Evolutionary conservation across 2,329 filamentous ascomycete genomes (phyloP).

Genomic region (Endothia cerciana): DNA sequence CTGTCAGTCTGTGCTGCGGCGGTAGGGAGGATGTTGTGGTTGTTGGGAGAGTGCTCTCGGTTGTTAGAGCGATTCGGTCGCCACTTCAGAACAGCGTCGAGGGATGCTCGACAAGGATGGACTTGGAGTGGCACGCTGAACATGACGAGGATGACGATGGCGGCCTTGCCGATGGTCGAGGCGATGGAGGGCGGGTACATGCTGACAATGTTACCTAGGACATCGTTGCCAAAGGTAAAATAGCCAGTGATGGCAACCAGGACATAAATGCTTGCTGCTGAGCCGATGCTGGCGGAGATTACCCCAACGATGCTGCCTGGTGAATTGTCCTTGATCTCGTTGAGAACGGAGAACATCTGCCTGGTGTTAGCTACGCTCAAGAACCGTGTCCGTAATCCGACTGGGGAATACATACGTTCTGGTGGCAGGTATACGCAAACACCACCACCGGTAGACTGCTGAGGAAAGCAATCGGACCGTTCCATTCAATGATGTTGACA

Average conservation of each 20-base stretch:
- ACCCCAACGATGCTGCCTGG: conserved; percentile 77
- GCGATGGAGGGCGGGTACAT: conserved; percentile 83
- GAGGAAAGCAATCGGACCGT: conserved; percentile 75
- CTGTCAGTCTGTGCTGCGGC: conserved; percentile 43
- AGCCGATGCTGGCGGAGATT: conserved; percentile 81
- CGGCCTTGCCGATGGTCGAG: conserved; percentile 90
- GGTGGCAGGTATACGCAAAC: conserved; percentile 99
- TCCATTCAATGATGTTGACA: conserved; percentile 76
- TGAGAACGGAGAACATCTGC: conserved; percentile 98
- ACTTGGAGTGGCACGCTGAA: conserved; percentile 96
- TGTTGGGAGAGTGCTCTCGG: conserved; percentile 46
- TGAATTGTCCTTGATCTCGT: conserved; percentile 87
- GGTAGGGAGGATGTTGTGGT: conserved; percentile 48
- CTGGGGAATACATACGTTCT: conserved; percentile 68
- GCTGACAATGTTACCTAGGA: conserved; percentile 89
- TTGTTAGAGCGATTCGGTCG: conserved; percentile 60
- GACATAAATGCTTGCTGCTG: conserved; percentile 84
- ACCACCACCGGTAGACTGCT: conserved; percentile 93
- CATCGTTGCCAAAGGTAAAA: conserved; percentile 87
- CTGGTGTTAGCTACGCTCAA: conserved; percentile 35
- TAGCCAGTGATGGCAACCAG: conserved; percentile 95
- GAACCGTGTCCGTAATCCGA: neutral
- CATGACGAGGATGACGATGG: conserved; percentile 93
- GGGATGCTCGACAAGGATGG: conserved; percentile 91
- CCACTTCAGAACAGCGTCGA: conserved; percentile 95